phyloP scores from a whole-genome alignment of 179 eudicot species.

The Camellia oleifera region DNA sequence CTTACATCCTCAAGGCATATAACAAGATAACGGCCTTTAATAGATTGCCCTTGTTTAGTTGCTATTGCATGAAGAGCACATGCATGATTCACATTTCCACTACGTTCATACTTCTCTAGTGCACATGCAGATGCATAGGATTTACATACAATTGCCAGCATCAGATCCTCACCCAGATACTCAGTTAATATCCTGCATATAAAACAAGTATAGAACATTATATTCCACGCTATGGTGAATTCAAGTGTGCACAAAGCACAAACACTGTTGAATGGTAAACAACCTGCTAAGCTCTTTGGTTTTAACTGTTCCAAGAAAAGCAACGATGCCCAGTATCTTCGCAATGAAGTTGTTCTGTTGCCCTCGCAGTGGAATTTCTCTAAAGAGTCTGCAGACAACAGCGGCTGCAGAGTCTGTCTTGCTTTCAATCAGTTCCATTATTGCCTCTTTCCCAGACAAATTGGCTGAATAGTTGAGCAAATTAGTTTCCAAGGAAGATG shows the following conservation, averaged over 20 bases:
- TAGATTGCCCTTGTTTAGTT: conserved; percentile 22
- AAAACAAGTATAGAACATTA: conserved; percentile 5
- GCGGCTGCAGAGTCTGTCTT: conserved; percentile 47
- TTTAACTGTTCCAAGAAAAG: conserved; percentile 51
- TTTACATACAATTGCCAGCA: conserved; percentile 68
- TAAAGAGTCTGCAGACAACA: conserved; percentile 33
- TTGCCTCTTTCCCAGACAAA: conserved; percentile 27
- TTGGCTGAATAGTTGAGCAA: conserved; percentile 10
- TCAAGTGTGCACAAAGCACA: not conserved
- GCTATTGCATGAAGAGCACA: conserved; percentile 31
- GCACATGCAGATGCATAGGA: conserved; percentile 30
- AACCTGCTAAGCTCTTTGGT: conserved; percentile 54
- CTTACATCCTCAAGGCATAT: conserved; percentile 64
- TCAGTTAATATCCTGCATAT: conserved; percentile 49
- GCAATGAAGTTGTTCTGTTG: conserved; percentile 18
- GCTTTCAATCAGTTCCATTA: conserved; percentile 28
- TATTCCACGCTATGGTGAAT: not conserved
- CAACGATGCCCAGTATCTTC: conserved; percentile 58
- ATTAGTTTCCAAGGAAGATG: conserved; percentile 32
- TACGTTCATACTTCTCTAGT: conserved; percentile 33
- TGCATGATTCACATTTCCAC: conserved; percentile 19
- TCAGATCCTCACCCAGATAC: conserved; percentile 66
- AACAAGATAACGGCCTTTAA: conserved; percentile 34
- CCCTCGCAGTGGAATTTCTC: conserved; percentile 11
- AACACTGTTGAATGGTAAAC: not conserved